Base-by-base conservation (phyloP, 331 rosid genomes). In the Malus hybrid region DNA sequence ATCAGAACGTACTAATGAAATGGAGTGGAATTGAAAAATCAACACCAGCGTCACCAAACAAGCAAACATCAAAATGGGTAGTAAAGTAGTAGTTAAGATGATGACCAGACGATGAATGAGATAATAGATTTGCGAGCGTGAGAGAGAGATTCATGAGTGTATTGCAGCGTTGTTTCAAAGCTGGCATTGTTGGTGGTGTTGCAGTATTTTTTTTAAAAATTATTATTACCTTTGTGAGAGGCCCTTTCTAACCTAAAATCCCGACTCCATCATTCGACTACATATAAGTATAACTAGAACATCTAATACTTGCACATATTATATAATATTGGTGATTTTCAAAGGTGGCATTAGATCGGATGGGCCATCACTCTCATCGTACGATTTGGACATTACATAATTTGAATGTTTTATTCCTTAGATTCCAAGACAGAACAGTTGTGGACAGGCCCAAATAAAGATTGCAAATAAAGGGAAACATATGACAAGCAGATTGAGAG, bases 361-460 rank as follows among this genome's bases (percentile, higher is more conserved):
- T 82, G 75, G 55, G 4, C 44, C 73, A 59, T 82, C 68, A 13
- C 78, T 75, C 39, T 78, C 76, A 10, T 12, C 55, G 32, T 28
- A 46, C 73, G 60, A 64, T 39, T 24, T 7, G 20, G 16, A 46
- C n/a, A 16, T 15, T 16, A 1, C 57, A 52, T 42, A 10, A 42
- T 42, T 42, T 42, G 5, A 42, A 42, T 42, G 13, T 5, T 34
- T 39, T 7, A 0, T 63, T 16, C 60, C 83, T 83, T 83, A 42
- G 70, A 75, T 79, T 68, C 44, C 24, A 83, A 83, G 86, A 39
- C 71, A 83, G 8, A 61, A 71, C 10, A 67, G 76, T 36, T 79
- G 64, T 66, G 20, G 71, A 7, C 5, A 12, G 50, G 27, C 67
- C 36, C 67, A 42, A 42, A 42, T 62, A 46, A 44, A 22, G 78